These are phyloP conservation scores for Metschnikowia gruessii DNA, from an alignment of 805 yeast species.

Conservation along the genomic window DNA sequence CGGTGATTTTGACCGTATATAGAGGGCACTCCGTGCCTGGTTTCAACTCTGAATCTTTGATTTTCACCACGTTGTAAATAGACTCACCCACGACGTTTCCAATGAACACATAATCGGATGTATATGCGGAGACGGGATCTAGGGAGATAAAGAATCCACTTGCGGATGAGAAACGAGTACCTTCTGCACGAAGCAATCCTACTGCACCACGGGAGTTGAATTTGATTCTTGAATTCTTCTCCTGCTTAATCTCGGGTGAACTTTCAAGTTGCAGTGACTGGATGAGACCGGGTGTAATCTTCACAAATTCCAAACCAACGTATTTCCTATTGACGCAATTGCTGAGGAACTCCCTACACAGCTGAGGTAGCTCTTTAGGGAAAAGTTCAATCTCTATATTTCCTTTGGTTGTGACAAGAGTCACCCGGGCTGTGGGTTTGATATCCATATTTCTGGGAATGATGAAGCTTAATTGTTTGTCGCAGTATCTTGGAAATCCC, in stretches of 20 bases:
- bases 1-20: conserved; percentile 48
- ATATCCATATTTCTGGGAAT: conserved; percentile 40
- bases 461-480: not conserved
- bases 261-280: conserved; percentile 12
- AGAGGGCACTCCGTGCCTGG: conserved; percentile 41
- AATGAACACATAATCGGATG: conserved; percentile 42
- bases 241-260: conserved; percentile 28
- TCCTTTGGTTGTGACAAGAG: conserved; percentile 57
- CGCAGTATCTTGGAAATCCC: not conserved
- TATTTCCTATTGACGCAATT: conserved; percentile 45
- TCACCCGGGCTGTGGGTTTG: conserved; percentile 58
- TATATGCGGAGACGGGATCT: conserved; percentile 43
- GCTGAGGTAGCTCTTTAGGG: conserved; percentile 63
- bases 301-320: conserved; percentile 40
- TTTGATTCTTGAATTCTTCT: conserved; percentile 50
- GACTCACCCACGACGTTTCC: conserved; percentile 61
- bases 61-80: conserved; percentile 49
- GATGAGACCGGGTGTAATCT: conserved; percentile 31
- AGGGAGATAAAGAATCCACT: conserved; percentile 41
- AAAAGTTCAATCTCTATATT: conserved; percentile 58
- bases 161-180: conserved; percentile 18
- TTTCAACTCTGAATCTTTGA: conserved; percentile 47
- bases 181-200: conserved; percentile 41
- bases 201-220: conserved; percentile 53
- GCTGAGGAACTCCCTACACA: conserved; percentile 47